phyloP scores from a whole-genome alignment of 2,329 filamentous ascomycete species.

The Phyllosticta citrichinensis region DNA sequence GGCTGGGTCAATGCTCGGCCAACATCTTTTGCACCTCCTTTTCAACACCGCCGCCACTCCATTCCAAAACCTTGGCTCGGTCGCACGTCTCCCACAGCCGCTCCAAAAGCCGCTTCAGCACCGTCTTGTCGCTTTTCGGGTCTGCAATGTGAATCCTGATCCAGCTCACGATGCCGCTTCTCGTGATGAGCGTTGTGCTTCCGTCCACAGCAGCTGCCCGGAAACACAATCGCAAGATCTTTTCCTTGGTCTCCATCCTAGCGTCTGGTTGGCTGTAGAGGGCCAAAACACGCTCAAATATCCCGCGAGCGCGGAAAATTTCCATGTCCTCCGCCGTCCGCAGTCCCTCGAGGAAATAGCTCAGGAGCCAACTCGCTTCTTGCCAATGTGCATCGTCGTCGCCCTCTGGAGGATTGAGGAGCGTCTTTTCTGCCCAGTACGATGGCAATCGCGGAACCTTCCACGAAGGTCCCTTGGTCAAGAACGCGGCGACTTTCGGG shows the following conservation, averaged over 20 bases:
- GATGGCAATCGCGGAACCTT: slow-evolving; percentile 44
- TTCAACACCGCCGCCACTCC: slow-evolving; percentile 48
- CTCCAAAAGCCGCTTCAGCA: slow-evolving; percentile 46
- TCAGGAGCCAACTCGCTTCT: slow-evolving; percentile 65
- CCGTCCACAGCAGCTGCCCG: slow-evolving; percentile 59
- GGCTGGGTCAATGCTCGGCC: slow-evolving; percentile 9
- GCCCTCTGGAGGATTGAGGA: slow-evolving; percentile 62
- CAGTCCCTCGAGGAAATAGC: slow-evolving; percentile 60
- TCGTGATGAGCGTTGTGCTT: slow-evolving; percentile 69
- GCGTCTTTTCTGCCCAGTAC: slow-evolving; percentile 57
- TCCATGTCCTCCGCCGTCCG: slow-evolving; percentile 49
- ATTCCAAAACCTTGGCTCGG: slow-evolving; percentile 51
- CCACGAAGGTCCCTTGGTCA: slow-evolving; percentile 72
- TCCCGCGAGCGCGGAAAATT: slow-evolving; percentile 48
- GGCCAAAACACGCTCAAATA: slow-evolving; percentile 67
- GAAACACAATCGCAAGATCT: slow-evolving; percentile 53
- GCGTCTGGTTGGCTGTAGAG: slow-evolving; percentile 59
- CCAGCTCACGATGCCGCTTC: slow-evolving; percentile 68
- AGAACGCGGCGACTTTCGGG: slow-evolving; percentile 73
- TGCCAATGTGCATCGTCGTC: slow-evolving; percentile 65
- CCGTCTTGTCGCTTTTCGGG: slow-evolving; percentile 38
- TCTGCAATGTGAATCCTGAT: slow-evolving; percentile 49
- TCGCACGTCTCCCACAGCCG: slow-evolving; percentile 58
- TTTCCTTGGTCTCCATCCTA: slow-evolving; percentile 48
- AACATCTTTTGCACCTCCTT: slow-evolving; percentile 21